Conservation (phyloP, 305 asterid species). For the Salvia sclarea region DNA sequence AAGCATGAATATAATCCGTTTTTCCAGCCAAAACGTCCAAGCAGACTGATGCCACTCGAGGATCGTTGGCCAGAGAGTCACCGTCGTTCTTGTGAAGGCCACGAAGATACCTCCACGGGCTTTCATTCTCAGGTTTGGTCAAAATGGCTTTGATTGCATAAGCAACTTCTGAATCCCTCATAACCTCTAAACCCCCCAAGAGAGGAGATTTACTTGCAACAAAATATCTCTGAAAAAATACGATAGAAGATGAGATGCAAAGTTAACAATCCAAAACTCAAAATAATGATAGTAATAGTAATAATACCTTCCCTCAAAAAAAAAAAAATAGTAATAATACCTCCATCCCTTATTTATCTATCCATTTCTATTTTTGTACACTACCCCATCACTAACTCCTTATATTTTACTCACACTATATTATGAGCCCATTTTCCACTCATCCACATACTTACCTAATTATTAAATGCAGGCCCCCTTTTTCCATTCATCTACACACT, state of each 20-base stretch:
- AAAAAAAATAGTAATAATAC: neutral
- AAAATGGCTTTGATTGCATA: conserved; percentile 52
- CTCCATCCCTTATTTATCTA: too few relatives aligned
- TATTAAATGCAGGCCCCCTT: too few relatives aligned
- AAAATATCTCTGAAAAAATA: conserved; percentile 51
- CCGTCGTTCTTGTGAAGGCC: conserved; percentile 49
- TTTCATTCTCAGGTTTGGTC: conserved; percentile 53
- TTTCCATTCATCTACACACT: too few relatives aligned
- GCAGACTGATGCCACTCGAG: conserved; percentile 54
- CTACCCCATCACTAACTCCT: too few relatives aligned
- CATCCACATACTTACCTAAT: too few relatives aligned
- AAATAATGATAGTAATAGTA: neutral
- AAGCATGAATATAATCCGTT: conserved; percentile 39
- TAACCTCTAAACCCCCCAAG: conserved; percentile 46
- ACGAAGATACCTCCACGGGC: conserved; percentile 66
- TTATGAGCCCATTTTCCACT: too few relatives aligned
- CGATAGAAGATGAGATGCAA: neutral
- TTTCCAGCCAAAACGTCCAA: conserved; percentile 40
- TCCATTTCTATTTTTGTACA: too few relatives aligned
- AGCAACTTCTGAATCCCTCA: conserved; percentile 60
- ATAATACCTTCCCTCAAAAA: too few relatives aligned
- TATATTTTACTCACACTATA: too few relatives aligned
- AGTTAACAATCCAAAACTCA: neutral
- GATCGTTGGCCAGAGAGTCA: conserved; percentile 40
- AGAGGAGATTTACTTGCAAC: conserved; percentile 55